A percentile compares a stretch with the other conserved stretches of the same genome.
These are phyloP conservation scores for Trypanosoma vivax DNA, from an alignment of 208 protist genomes.

Conservation along the genomic window DNA sequence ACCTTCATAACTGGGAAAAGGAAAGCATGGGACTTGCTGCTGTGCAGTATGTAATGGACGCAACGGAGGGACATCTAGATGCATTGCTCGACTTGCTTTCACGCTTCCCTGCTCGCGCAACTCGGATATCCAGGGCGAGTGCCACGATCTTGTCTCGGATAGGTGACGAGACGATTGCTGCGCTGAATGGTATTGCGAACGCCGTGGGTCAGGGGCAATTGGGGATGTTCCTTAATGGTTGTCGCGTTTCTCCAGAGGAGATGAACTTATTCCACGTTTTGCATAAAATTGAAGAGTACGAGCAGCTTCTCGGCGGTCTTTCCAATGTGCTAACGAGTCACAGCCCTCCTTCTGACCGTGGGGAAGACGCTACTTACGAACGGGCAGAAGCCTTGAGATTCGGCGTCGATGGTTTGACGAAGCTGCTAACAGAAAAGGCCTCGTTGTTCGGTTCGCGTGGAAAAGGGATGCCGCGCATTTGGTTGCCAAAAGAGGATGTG, in stretches of 20 bases:
- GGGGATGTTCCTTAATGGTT: constrained; percentile 43
- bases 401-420: not conserved
- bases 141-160: constrained; percentile 4
- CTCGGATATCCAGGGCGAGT: constrained; percentile 38
- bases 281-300: constrained; percentile 30
- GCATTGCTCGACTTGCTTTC: constrained; percentile 69
- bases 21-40: constrained; percentile 53
- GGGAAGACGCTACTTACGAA: not conserved
- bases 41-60: constrained; percentile 38
- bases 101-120: constrained; percentile 82
- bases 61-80: constrained; percentile 45
- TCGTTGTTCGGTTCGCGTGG: not conserved
- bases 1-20: constrained; percentile 66
- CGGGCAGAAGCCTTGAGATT: not conserved
- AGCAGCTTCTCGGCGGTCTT: constrained; percentile 16
- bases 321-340: constrained; percentile 10
- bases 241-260: constrained; percentile 18
- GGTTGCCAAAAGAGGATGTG: constrained; percentile 19
- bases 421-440: not conserved
- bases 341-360: not conserved
- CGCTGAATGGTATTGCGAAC: constrained; percentile 9
- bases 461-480: constrained; percentile 12
- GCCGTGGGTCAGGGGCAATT: constrained; percentile 17
- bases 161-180: constrained; percentile 12
- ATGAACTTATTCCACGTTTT: constrained; percentile 48